Conservation (phyloP, 1,139 yeast genomes). For the Kodamaea fungicola region DNA sequence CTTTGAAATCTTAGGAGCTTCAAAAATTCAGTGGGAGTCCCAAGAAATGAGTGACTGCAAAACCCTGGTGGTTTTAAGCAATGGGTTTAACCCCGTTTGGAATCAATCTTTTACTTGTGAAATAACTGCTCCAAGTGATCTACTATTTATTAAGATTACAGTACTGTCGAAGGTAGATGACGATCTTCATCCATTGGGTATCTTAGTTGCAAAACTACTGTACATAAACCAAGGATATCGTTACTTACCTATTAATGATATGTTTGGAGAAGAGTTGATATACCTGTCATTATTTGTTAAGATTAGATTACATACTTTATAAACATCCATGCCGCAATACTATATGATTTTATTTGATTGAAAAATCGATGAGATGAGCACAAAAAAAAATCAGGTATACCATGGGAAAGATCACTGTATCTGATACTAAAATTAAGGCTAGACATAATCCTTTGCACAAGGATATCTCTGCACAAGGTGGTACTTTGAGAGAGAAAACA, state of each 20-base stretch:
- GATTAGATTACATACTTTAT: conserved; percentile 13
- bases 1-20: conserved; percentile 52
- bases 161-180: conserved; percentile 23
- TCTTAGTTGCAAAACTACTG: conserved; percentile 50
- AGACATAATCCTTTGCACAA: conserved; percentile 77
- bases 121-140: conserved; percentile 40
- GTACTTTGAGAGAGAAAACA: conserved; percentile 54
- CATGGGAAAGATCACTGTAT: conserved; percentile 66
- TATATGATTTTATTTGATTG: not conserved
- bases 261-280: conserved; percentile 76
- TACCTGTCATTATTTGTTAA: conserved; percentile 74
- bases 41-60: conserved; percentile 12
- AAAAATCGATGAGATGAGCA: conserved; percentile 4
- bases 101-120: conserved; percentile 48
- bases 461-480: conserved; percentile 71
- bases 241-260: conserved; percentile 71
- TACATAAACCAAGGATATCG: conserved; percentile 74
- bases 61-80: conserved; percentile 44
- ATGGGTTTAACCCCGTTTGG: conserved; percentile 91
- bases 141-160: conserved; percentile 34
- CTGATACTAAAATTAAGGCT: conserved; percentile 46
- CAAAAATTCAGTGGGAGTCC: conserved; percentile 21
- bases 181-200: conserved; percentile 49
- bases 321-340: not conserved
- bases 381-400: conserved; percentile 4